Evolutionary conservation across 371 early-diverging fungal genomes (phyloP).

Genomic region (Dentiscutata heterogama): DNA sequence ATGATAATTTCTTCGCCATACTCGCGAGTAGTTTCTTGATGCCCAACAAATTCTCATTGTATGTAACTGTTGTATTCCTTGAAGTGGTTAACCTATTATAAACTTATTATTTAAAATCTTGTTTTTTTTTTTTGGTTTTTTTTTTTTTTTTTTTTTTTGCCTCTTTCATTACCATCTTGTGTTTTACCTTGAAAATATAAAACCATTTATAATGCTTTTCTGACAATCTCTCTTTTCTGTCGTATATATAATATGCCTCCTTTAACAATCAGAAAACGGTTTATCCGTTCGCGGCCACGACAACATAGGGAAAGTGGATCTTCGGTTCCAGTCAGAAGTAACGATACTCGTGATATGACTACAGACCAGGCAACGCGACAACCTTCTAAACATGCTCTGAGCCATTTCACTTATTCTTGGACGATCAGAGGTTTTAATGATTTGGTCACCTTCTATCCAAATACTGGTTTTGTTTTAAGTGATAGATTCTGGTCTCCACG

Average conservation of each 20-base stretch:
- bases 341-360: constrained; percentile 46
- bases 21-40: constrained; percentile 45
- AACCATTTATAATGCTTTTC: not conserved
- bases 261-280: constrained; percentile 42
- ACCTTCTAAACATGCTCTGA: constrained; percentile 39
- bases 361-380: constrained; percentile 43
- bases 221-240: constrained; percentile 5
- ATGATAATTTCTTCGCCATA: constrained; percentile 39
- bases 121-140: too few species aligned
- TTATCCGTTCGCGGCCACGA: constrained; percentile 46
- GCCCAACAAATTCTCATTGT: constrained; percentile 45
- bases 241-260: not conserved
- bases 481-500: constrained; percentile 45
- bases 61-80: constrained; percentile 16
- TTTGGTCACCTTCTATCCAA: constrained; percentile 43
- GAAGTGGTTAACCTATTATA: not conserved
- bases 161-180: not conserved
- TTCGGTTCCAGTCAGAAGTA: constrained; percentile 23
- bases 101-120: not conserved
- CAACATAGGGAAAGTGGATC: constrained; percentile 42
- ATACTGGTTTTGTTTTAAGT: constrained; percentile 38
- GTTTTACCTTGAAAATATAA: not conserved
- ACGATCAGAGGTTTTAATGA: constrained; percentile 43
- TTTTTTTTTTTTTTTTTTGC: not conserved
- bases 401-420: constrained; percentile 44